Evolutionary conservation across 129 eudicot species (phyloP), one percentile per base, ranked within the genome.

Genomic region (Lactuca sativa): DNA sequence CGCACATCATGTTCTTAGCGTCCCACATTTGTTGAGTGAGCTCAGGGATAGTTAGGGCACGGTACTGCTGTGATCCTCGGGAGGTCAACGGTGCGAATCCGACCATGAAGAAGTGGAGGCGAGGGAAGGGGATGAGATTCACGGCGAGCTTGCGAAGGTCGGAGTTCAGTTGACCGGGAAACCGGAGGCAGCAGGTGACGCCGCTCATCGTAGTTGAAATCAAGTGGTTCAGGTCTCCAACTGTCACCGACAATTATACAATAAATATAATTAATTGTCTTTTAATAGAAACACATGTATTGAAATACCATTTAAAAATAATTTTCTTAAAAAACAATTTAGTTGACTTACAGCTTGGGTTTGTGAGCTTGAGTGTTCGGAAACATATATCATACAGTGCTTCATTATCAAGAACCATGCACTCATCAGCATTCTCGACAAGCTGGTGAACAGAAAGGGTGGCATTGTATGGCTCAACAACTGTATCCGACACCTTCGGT

Each of bases 391-490:
- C 96, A 33, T 88, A 88, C 70, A 88, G 83, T 9, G 96, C 96
- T 69, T 88, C 91, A 37, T 88, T 84, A 59, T 85, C 95, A 40
- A 88, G 95, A 56, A 85, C 91, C 95, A 88, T 89, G 72, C 96
- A 89, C 62, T 89, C 96, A n/a, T 89, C 93, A 3, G 96, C 96
- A 56, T 89, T 89, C 62, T 89, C 96, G 12, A 89, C 92, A 15
- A 89, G 81, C 21, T 89, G 96, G 80, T 89, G 96, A 25, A 89
- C 96, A 3, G 96, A 89, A 56, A 89, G 90, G 59, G 96, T 89
- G 81, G 96, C 96, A 13, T 89, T 89, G 60, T 89, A 89, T 5
- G 96, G 96, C 73, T 89, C 96, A 4, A 89, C 96, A 67, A 89
- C 96, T 5, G 96, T 89, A 59, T 89, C 96, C 5, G 96, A 88